Base-by-base conservation (phyloP, 345 rosid species). In the Eucalyptus pauciflora region DNA sequence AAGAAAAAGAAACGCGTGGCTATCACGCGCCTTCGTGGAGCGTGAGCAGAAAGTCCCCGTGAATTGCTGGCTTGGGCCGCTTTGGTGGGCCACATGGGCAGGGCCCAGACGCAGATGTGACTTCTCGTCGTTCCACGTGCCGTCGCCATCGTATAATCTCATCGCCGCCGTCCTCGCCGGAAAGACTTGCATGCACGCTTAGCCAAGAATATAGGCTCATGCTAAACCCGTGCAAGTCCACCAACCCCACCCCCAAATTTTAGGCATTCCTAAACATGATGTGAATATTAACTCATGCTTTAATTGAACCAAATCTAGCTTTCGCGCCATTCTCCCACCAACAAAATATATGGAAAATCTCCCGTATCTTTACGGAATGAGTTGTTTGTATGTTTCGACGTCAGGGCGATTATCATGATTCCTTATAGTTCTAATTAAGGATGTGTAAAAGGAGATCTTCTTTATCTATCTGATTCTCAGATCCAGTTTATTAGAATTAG, bases 321-420 rank as follows among this genome's bases (percentile, higher is more conserved):
- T 52, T 52, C 25, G 8, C 25, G 25, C 8, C 25, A 52, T 52
- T 52, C 0, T 52, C 58, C 5, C 8, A 52, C 1, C 1, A 52
- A 0, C 10, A 52, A 3, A 50, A 6, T 52, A 18, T 3, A 52
- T 0, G 2, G 2, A 18, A 52, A 52, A 3, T 18, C 10, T 52
- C 10, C 0, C 0, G 10, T 52, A 0, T 52, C 56, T 18, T 18
- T 52, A 52, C 1, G 0, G 4, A 18, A 52, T 18, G 4, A 18
- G 7, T 18, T 18, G 2, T 52, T 52, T 52, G 58, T 52, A 52
- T 8, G 58, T 52, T 20, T 3, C 58, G 8, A 20, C 25, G 0
- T 52, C 2, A 7, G 0, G 0, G 5, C 10, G 20, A 52, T 20
- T 52, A 52, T 52, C 10, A 52, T 8, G 25, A 3, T 52, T 52